Evolutionary conservation across 306 rosid genomes (phyloP).

Genomic region (Hylodesmum podocarpum): DNA sequence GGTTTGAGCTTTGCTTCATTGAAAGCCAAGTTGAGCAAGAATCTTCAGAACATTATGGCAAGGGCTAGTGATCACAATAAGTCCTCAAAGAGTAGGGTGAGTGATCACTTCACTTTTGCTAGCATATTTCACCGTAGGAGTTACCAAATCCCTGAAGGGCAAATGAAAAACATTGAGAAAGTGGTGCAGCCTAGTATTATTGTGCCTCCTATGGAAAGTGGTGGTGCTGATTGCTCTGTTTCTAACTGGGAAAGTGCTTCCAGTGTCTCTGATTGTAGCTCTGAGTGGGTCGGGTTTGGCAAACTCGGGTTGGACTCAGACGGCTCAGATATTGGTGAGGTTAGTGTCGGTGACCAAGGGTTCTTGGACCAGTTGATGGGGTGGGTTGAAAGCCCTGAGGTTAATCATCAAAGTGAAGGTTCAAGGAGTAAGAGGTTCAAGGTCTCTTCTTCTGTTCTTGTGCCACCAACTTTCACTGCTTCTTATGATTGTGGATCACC

Average conservation of each 20-base stretch:
- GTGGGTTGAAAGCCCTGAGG: slow-evolving; percentile 55
- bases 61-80: slow-evolving; percentile 49
- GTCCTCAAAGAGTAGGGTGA: slow-evolving; percentile 74
- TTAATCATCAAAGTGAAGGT: slow-evolving; percentile 27
- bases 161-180: slow-evolving; percentile 52
- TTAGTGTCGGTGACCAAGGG: slow-evolving; percentile 51
- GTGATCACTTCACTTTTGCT: slow-evolving; percentile 82
- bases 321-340: slow-evolving; percentile 55
- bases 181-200: slow-evolving; percentile 84
- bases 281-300: slow-evolving; percentile 56
- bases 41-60: slow-evolving; percentile 75
- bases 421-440: slow-evolving; percentile 80
- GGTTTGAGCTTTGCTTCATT: slow-evolving; percentile 70
- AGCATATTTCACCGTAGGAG: slow-evolving; percentile 67
- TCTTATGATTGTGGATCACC: slow-evolving; percentile 38
- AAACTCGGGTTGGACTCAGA: slow-evolving; percentile 53
- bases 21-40: slow-evolving; percentile 76
- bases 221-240: slow-evolving; percentile 1
- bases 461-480: slow-evolving; percentile 73
- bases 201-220: slow-evolving; percentile 51
- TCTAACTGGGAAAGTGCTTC: slow-evolving; percentile 54
- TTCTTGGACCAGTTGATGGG: slow-evolving; percentile 58
- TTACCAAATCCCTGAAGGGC: slow-evolving; percentile 41
- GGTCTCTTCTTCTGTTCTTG: slow-evolving; percentile 91
- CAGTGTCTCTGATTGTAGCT: slow-evolving; percentile 55